These are phyloP conservation scores for Debaryomyces robertsiae DNA, from an alignment of 1,139 yeast species.

Conservation along the genomic window DNA sequence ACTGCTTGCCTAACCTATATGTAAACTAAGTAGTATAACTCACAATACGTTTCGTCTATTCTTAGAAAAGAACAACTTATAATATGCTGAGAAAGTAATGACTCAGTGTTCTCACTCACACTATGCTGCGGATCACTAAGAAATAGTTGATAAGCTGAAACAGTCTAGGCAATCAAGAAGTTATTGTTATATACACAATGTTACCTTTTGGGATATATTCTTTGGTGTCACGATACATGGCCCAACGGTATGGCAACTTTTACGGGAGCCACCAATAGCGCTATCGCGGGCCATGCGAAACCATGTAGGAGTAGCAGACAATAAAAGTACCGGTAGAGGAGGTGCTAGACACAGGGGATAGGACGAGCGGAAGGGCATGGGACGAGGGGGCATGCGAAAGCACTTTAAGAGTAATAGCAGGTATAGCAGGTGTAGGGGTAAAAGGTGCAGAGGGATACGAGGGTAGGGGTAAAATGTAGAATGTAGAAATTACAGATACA, in stretches of 20 bases:
- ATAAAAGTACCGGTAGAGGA: not conserved
- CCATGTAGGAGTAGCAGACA: not conserved
- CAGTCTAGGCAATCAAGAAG: conserved; percentile 6
- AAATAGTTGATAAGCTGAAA: conserved; percentile 1
- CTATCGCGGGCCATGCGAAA: not conserved
- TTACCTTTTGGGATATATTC: not conserved
- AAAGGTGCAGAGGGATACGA: too few species aligned
- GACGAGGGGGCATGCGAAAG: too few species aligned
- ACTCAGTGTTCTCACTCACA: conserved; percentile 8
- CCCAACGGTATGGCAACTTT: not conserved
- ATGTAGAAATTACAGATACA: too few species aligned
- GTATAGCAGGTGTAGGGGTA: too few species aligned
- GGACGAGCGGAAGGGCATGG: too few species aligned
- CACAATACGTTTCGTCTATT: too few species aligned
- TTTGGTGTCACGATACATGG: conserved; percentile 1
- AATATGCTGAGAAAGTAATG: conserved; percentile 2
- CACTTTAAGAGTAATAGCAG: too few species aligned
- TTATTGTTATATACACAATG: conserved; percentile 6
- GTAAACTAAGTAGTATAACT: too few species aligned
- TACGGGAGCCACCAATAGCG: conserved; percentile 1
- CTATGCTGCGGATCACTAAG: conserved; percentile 4
- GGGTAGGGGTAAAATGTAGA: not conserved
- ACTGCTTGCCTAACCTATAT: too few species aligned
- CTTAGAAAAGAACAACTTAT: too few species aligned
- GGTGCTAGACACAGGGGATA: too few species aligned